Evolutionary conservation across 257 asterid genomes (phyloP).

Genomic region (Forsythia suspensa): DNA sequence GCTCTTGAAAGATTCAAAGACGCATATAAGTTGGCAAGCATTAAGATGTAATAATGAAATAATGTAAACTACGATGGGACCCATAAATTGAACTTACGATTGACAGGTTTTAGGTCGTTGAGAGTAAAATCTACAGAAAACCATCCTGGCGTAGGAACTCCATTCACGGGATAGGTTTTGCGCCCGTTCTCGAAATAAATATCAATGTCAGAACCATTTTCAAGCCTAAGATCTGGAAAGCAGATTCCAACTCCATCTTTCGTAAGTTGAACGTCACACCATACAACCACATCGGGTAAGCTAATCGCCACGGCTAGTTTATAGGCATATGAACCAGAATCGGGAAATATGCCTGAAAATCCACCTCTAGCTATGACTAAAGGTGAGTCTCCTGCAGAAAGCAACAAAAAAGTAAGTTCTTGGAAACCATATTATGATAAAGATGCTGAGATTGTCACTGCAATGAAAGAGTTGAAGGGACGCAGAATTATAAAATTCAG

Average conservation of each 20-base stretch:
- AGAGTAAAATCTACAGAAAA: constrained; percentile 62
- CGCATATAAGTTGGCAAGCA: not conserved
- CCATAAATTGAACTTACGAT: constrained; percentile 47
- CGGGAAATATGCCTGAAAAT: constrained; percentile 79
- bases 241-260: constrained; percentile 69
- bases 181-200: not conserved
- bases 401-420: not conserved
- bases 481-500: not conserved
- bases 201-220: constrained; percentile 50
- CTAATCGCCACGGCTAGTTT: constrained; percentile 24
- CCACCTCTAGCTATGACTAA: constrained; percentile 84
- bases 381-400: constrained; percentile 62
- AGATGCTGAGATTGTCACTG: not conserved
- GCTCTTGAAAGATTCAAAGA: not conserved
- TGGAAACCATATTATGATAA: constrained; percentile 5
- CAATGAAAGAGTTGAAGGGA: not conserved
- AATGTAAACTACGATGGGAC: not conserved
- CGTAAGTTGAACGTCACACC: constrained; percentile 81
- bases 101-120: constrained; percentile 34
- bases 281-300: constrained; percentile 27
- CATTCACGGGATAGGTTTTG: constrained; percentile 51
- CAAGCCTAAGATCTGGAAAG: constrained; percentile 56
- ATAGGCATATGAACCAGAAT: constrained; percentile 60
- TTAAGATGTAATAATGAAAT: not conserved
- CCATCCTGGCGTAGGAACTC: constrained; percentile 55